Evolutionary conservation across 2,329 filamentous ascomycete genomes (phyloP).

Genomic region (Nigrospora osmanthi): DNA sequence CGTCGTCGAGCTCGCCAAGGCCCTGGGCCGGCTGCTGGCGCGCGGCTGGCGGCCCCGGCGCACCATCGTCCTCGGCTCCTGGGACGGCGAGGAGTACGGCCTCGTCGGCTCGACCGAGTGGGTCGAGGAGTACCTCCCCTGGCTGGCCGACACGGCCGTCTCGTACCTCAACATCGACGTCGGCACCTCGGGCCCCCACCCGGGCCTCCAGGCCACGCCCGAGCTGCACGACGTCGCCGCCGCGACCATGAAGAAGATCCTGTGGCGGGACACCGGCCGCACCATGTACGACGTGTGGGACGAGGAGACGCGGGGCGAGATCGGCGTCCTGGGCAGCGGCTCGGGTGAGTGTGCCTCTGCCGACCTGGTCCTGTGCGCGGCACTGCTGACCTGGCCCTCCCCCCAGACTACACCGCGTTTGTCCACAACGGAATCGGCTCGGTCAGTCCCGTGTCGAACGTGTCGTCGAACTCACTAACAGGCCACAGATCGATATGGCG

Average conservation of each 20-base stretch:
- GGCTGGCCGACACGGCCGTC: conserved; percentile 63
- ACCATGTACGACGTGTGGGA: conserved; percentile 33
- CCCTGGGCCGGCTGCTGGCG: conserved; percentile 60
- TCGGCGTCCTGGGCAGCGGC: conserved; percentile 54
- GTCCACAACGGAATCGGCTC: conserved; percentile 43
- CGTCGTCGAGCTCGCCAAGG: conserved; percentile 66
- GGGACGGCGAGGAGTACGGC: conserved; percentile 73
- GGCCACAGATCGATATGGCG: conserved; percentile 47
- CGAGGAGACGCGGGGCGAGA: conserved; percentile 32
- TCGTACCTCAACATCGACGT: conserved; percentile 79
- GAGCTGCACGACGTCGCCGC: conserved; percentile 59
- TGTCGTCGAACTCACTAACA: conserved; percentile 16
- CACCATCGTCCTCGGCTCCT: conserved; percentile 68
- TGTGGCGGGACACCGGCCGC: conserved; percentile 45
- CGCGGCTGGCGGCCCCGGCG: conserved; percentile 75
- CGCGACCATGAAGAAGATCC: conserved; percentile 50
- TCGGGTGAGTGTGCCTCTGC: conserved; percentile 21
- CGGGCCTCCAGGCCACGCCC: conserved; percentile 53
- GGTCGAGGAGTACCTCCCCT: conserved; percentile 76
- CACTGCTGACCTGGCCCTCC: no score
- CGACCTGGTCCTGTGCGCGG: no score
- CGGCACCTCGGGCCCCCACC: conserved; percentile 48
- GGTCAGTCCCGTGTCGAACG: conserved; percentile 11
- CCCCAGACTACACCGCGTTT: conserved; percentile 55
- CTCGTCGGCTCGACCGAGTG: conserved; percentile 77